phyloP scores from a whole-genome alignment of 2,329 filamentous ascomycete genomes.

The Cadophora gregata region DNA sequence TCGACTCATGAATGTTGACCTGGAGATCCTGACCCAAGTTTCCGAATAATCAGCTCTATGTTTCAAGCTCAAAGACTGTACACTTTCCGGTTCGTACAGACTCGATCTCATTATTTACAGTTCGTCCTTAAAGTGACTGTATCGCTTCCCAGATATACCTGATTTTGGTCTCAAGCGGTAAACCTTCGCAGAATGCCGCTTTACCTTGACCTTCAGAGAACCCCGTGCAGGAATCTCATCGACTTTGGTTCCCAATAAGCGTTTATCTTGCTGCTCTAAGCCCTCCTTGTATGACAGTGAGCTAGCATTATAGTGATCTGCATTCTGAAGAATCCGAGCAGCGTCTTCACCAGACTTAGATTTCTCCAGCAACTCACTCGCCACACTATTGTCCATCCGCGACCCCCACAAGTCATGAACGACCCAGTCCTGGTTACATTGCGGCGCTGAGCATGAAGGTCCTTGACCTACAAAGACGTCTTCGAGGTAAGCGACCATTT shows the following conservation, averaged over 20 bases:
- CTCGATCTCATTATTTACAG: conserved; percentile 12
- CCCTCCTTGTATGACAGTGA: conserved; percentile 52
- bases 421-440: conserved; percentile 53
- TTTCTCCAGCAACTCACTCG: conserved; percentile 39
- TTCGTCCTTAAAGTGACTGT: conserved; percentile 24
- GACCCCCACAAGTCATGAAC: conserved; percentile 60
- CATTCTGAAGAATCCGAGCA: conserved; percentile 24
- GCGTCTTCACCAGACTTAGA: conserved; percentile 2
- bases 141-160: conserved; percentile 22
- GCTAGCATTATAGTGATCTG: conserved; percentile 52
- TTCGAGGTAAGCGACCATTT: conserved; percentile 53
- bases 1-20: too few relatives aligned
- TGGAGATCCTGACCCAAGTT: too few relatives aligned
- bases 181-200: conserved; percentile 52
- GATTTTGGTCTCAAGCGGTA: conserved; percentile 35
- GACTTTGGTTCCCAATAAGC: conserved; percentile 55
- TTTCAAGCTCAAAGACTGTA: too few relatives aligned
- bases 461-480: conserved; percentile 58
- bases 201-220: conserved; percentile 49
- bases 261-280: conserved; percentile 48
- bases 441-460: conserved; percentile 48
- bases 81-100: too few relatives aligned
- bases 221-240: conserved; percentile 48
- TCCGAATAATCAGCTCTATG: too few relatives aligned
- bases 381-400: conserved; percentile 53